Evolutionary conservation across 2,329 filamentous ascomycete genomes (phyloP), one percentile per base, ranked within the genome.

Genomic region (Geosmithia putterillii): DNA sequence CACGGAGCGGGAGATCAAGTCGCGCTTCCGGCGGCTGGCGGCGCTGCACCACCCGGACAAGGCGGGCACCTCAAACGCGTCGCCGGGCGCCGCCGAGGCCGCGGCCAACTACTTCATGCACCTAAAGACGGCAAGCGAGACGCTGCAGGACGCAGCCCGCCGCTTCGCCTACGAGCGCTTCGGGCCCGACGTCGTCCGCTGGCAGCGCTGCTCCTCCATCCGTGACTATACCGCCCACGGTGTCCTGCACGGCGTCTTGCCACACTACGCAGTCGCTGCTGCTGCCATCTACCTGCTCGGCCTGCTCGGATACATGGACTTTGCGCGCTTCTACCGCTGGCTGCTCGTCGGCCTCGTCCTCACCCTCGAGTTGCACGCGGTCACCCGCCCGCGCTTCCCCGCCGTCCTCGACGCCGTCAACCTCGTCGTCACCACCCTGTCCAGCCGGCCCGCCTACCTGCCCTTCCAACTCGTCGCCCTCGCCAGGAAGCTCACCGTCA

Each of bases 101-200:
- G 57, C 57, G 47, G 61, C 60, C 25, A 58, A 59, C 43, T 54
- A 81, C 62, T 96, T 94, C 62, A 79, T 95, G 40, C 79, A 84
- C 54, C 73, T 96, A 54, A 90, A 89, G 67, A 69, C 80, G 39
- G 88, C 87, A 6, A 78, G 86, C 55, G 92, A 96, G 54, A 86
- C 82, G 1, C 75, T 95, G 15, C 65, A 78, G n/a, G 79, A 92
- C 55, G 77, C 84, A 2, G 79, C 78, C 1, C 80, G 76, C 54
- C 74, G 87, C 44, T 94, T 92, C 58, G 88, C 86, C 7, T 95
- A 95, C 63, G 87, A 95, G 57, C 79, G 87, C 40, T 88, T 95
- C 58, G 89, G 89, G 0, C 81, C 86, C 1, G 76, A 78, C 22
- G 71, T 89, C 18, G 60, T 82, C 12, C 58, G 60, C 8, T 90